Evolutionary conservation across 805 yeast genomes (phyloP).

Genomic region (Wickerhamiella sergipiensis): DNA sequence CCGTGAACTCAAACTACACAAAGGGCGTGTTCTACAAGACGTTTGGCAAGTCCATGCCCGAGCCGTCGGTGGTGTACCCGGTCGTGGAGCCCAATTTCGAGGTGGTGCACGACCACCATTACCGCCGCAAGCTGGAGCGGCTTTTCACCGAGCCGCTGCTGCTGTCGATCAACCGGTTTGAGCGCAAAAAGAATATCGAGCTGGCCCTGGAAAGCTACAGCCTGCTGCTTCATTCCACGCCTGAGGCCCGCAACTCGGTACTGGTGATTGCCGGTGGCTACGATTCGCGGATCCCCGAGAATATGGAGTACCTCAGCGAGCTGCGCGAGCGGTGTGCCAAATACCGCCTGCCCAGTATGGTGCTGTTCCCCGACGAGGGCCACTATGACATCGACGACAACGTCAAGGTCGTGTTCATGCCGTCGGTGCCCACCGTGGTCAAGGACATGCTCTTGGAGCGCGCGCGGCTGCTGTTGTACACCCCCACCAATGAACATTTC

Average conservation of each 20-base stretch:
- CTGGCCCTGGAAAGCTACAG: conserved; percentile 64
- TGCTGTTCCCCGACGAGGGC: conserved; percentile 23
- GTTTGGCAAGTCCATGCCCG: conserved; percentile 29
- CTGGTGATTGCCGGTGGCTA: conserved; percentile 85
- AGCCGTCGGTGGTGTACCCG: conserved; percentile 53
- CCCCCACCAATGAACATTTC: conserved; percentile 88
- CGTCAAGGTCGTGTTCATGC: conserved; percentile 54
- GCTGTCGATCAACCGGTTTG: conserved; percentile 79
- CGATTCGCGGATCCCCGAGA: conserved; percentile 62
- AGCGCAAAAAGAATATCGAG: conserved; percentile 67
- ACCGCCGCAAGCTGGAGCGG: conserved; percentile 3
- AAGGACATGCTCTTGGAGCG: conserved; percentile 48
- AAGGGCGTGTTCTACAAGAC: conserved; percentile 51
- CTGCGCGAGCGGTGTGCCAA: conserved; percentile 37
- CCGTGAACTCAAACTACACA: conserved; percentile 84
- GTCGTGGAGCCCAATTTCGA: conserved; percentile 38
- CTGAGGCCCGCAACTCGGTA: conserved; percentile 20
- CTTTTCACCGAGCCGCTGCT: conserved; percentile 28
- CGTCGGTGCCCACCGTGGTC: conserved; percentile 56
- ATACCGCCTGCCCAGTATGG: conserved; percentile 33
- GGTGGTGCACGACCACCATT: conserved; percentile 3
- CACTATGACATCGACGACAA: conserved; percentile 9
- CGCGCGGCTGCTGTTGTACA: conserved; percentile 57
- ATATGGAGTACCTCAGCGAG: conserved; percentile 54
- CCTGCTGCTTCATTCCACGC: conserved; percentile 23